Evolutionary conservation across 2,329 filamentous ascomycete species (phyloP).

Genomic region (Aureobasidium sp.): DNA sequence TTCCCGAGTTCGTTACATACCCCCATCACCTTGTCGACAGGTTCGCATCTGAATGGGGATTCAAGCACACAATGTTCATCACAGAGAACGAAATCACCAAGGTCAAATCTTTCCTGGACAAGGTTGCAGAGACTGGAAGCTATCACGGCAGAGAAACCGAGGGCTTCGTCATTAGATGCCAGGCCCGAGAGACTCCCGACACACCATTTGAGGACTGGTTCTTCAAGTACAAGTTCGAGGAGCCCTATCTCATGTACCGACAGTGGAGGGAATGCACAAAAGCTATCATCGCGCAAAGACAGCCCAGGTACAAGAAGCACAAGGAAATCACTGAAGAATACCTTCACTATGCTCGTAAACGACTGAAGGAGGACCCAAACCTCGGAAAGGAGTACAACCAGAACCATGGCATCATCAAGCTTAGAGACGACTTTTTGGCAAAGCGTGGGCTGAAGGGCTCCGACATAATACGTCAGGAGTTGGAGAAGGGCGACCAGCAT

Average conservation of each 20-base stretch:
- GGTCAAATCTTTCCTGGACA: slow-evolving; percentile 74
- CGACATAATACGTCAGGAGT: slow-evolving; percentile 74
- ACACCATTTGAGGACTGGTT: slow-evolving; percentile 83
- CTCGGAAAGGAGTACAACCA: slow-evolving; percentile 65
- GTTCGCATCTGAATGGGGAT: slow-evolving; percentile 90
- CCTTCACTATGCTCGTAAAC: slow-evolving; percentile 67
- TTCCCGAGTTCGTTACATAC: slow-evolving; percentile 87
- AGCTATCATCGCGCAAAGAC: slow-evolving; percentile 65
- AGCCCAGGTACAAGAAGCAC: slow-evolving; percentile 79
- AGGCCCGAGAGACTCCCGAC: slow-evolving; percentile 49
- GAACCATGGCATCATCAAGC: slow-evolving; percentile 90
- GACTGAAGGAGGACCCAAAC: slow-evolving; percentile 58
- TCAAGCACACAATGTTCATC: slow-evolving; percentile 77
- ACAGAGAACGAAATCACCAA: slow-evolving; percentile 64
- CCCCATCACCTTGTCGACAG: slow-evolving; percentile 72
- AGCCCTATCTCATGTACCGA: slow-evolving; percentile 96
- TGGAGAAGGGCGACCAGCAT: slow-evolving; percentile 43
- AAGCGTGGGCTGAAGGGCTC: slow-evolving; percentile 78
- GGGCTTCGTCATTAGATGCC: slow-evolving; percentile 89
- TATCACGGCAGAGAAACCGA: slow-evolving; percentile 91
- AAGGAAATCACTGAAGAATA: slow-evolving; percentile 86
- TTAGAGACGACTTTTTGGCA: slow-evolving; percentile 79
- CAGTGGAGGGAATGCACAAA: slow-evolving; percentile 99
- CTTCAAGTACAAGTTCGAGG: slow-evolving; percentile 99
- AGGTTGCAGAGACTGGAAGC: slow-evolving; percentile 77